Percentiles rank a stretch among this genome's conserved stretches.
Conservation (phyloP, 1,139 yeast genomes). For the Citeromyces hawaiiensis region DNA sequence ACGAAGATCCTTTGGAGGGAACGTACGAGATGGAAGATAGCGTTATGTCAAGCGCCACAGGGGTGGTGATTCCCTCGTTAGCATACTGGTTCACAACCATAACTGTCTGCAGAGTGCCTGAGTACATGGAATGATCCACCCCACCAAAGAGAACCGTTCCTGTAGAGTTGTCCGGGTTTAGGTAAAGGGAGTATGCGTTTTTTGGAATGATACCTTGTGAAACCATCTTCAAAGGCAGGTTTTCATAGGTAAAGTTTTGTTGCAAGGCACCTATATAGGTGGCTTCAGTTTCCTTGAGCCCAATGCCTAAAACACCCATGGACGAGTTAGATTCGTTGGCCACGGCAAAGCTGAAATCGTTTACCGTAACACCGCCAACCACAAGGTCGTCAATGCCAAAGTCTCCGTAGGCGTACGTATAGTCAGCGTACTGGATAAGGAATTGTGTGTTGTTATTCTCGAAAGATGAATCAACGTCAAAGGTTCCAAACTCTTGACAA, state of each 20-base stretch:
- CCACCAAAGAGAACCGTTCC: slow-evolving; percentile 47
- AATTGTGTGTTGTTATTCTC: slow-evolving; percentile 30
- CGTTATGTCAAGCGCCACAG: slow-evolving; percentile 31
- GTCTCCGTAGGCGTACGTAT: slow-evolving; percentile 43
- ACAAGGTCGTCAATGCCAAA: slow-evolving; percentile 49
- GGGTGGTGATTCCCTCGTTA: slow-evolving; percentile 13
- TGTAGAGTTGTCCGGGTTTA: slow-evolving; percentile 23
- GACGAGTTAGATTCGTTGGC: slow-evolving; percentile 38
- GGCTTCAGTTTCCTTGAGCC: slow-evolving; percentile 38
- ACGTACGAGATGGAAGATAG: slow-evolving; percentile 16
- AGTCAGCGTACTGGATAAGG: slow-evolving; percentile 50
- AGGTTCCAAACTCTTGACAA: slow-evolving; percentile 36
- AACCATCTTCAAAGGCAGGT: slow-evolving; percentile 44
- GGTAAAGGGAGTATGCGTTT: slow-evolving; percentile 39
- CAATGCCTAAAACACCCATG: slow-evolving; percentile 52
- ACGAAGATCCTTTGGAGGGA: slow-evolving; percentile 10
- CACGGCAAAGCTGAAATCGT: slow-evolving; percentile 39
- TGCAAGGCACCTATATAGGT: slow-evolving; percentile 18
- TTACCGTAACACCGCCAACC: slow-evolving; percentile 28
- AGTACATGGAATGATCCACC: slow-evolving; percentile 36
- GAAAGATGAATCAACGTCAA: slow-evolving; percentile 30
- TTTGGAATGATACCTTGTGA: slow-evolving; percentile 36
- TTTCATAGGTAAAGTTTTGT: slow-evolving; percentile 24
- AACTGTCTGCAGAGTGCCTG: slow-evolving; percentile 29
- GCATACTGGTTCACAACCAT: slow-evolving; percentile 26